phyloP scores from a whole-genome alignment of 2,329 filamentous ascomycete species.

The Neopestalotiopsis sp. region DNA sequence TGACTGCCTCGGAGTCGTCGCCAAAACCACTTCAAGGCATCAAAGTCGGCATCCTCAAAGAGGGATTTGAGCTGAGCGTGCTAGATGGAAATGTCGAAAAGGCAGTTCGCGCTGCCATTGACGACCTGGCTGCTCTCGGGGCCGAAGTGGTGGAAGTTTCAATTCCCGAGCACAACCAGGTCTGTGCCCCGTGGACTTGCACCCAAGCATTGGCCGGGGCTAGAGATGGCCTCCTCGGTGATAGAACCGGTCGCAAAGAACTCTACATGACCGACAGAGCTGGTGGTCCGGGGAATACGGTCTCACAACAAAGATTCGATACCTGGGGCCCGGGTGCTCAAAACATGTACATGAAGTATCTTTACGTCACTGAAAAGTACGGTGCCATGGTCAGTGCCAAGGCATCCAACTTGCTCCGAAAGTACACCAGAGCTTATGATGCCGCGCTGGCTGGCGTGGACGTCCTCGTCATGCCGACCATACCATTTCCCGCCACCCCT shows the following conservation, averaged over 20 bases:
- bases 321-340: slow-evolving; percentile 6
- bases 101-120: slow-evolving; percentile 31
- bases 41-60: slow-evolving; percentile 34
- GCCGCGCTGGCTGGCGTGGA: slow-evolving; percentile 29
- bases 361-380: slow-evolving; percentile 31
- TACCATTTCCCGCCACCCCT: slow-evolving; percentile 27
- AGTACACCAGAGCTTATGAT: slow-evolving; percentile 30
- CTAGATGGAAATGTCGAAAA: slow-evolving; percentile 29
- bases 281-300: background rate
- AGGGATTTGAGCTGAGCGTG: slow-evolving; percentile 32
- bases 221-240: slow-evolving; percentile 10
- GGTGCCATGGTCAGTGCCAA: slow-evolving; percentile 27
- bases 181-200: slow-evolving; percentile 24
- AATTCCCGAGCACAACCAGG: slow-evolving; percentile 34
- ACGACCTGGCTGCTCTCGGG: slow-evolving; percentile 31
- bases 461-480: slow-evolving; percentile 35
- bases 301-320: background rate
- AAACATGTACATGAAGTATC: slow-evolving; percentile 29
- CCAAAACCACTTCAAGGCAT: slow-evolving; percentile 26
- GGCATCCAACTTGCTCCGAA: slow-evolving; percentile 29
- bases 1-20: slow-evolving; percentile 7
- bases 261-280: slow-evolving; percentile 14
- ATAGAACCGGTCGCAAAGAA: background rate
- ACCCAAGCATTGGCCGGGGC: slow-evolving; percentile 13
- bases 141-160: slow-evolving; percentile 33